Conservation (phyloP, 768 basidiomycete genomes). For the Cystofilobasidium macerans region DNA sequence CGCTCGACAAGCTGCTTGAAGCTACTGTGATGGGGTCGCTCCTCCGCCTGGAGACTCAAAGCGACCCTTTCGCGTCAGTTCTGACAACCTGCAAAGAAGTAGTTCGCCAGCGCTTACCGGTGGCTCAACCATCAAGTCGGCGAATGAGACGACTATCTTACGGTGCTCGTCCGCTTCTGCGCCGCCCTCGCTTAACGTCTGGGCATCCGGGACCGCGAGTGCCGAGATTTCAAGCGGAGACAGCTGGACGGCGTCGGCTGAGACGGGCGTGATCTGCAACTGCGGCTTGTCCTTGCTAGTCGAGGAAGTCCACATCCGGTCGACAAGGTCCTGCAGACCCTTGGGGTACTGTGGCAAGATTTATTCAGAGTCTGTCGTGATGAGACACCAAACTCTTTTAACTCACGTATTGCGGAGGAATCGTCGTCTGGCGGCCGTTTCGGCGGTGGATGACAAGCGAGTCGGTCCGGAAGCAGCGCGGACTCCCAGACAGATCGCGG, state of each 20-base stretch:
- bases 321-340: background rate
- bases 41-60: no score
- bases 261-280: background rate
- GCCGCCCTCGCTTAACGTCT: background rate
- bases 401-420: slow-evolving; percentile 4
- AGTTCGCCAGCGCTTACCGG: no score
- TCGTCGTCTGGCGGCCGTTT: background rate
- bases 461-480: background rate
- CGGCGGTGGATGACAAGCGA: slow-evolving; percentile 1
- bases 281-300: background rate
- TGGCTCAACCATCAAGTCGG: no score
- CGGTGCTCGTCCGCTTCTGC: background rate
- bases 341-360: background rate
- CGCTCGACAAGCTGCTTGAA: background rate
- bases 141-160: no score
- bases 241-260: background rate
- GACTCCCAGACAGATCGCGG: slow-evolving; percentile 1
- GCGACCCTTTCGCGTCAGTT: no score
- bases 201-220: background rate
- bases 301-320: background rate
- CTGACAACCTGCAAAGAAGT: background rate
- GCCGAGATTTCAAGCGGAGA: background rate
- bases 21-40: background rate
- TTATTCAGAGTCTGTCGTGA: background rate
- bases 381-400: background rate